phyloP scores from a whole-genome alignment of 2,329 filamentous ascomycete species.

The Plectosphaerella sp. region DNA sequence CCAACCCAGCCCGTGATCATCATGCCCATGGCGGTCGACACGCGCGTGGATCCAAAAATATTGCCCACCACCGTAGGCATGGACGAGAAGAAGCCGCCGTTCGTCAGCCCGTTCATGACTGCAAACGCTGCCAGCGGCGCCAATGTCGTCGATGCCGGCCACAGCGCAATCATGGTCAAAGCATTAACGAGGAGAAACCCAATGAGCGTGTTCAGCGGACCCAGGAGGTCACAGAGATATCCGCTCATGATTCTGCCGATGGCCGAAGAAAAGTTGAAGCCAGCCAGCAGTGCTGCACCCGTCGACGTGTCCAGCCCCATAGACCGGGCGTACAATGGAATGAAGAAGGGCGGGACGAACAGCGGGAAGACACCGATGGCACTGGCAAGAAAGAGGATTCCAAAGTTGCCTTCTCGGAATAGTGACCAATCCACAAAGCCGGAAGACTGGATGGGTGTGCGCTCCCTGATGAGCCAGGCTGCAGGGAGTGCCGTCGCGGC shows the following conservation, averaged over 20 bases:
- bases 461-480: constrained; percentile 47
- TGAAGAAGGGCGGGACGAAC: constrained; percentile 57
- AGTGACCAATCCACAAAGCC: constrained; percentile 47
- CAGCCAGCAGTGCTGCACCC: constrained; percentile 55
- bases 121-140: constrained; percentile 52
- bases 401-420: constrained; percentile 47
- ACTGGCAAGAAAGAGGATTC: constrained; percentile 47
- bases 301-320: constrained; percentile 48
- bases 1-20: constrained; percentile 56
- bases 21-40: constrained; percentile 57
- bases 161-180: constrained; percentile 55
- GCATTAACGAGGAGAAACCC: constrained; percentile 46
- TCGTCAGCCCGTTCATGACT: constrained; percentile 54
- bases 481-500: constrained; percentile 48
- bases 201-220: constrained; percentile 51
- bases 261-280: constrained; percentile 57
- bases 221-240: constrained; percentile 47
- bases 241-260: constrained; percentile 52
- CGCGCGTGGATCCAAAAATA: constrained; percentile 50
- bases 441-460: constrained; percentile 29
- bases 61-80: constrained; percentile 60
- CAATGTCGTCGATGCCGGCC: constrained; percentile 53
- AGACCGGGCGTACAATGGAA: constrained; percentile 50
- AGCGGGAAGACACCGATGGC: constrained; percentile 56
- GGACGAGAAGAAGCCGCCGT: constrained; percentile 59